Base-by-base conservation (phyloP, 2,329 filamentous ascomycete genomes). In the Talaromyces albobiverticillius region DNA sequence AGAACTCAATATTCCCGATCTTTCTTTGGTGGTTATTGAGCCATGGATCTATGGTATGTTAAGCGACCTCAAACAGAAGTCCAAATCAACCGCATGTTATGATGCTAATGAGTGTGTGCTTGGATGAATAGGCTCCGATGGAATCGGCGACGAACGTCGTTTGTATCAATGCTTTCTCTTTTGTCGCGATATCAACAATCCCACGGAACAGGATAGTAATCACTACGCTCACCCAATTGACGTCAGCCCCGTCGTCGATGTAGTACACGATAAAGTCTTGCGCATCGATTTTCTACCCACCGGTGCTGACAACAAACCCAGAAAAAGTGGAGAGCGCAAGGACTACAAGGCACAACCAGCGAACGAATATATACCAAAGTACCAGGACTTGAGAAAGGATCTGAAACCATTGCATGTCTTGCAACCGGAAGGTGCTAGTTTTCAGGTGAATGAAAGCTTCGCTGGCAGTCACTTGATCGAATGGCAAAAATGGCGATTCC, bases 331-430 rank as follows among this genome's bases (percentile, higher is more conserved):
- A 7, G 43, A 46, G 26, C 10, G 18, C 18, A 26, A 46, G 26
- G 11, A 14, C n/a, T 25, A n/a, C 13, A 9, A 46, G 10, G 8
- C 13, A 14, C 16, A 18, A 5, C 9, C 31, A 16, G 25, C 43
- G 3, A 29, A 29, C 14, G 43, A 46, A 16, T 46, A 46, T 10
- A 31, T 26, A 6, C 23, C 43, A 3, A n/a, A 29, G 8, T 8
- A 18, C 13, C n/a, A 31, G 13, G 18, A n/a, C n/a, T 23, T 46
- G 16, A 61, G 81, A 7, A 67, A 73, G n/a, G 80, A 79, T 51
- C 61, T 82, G 40, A 88, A 87, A 68, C 86, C 87, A 13, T 79
- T 90, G 61, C 81, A 87, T 60, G 83, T 91, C 43, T 76, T 81
- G 1, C 88, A 91, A 58, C 82, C 82, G 1, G 81, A 87, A 41